phyloP scores from a whole-genome alignment of 306 rosid genomes.

The Acacia crassicarpa region DNA sequence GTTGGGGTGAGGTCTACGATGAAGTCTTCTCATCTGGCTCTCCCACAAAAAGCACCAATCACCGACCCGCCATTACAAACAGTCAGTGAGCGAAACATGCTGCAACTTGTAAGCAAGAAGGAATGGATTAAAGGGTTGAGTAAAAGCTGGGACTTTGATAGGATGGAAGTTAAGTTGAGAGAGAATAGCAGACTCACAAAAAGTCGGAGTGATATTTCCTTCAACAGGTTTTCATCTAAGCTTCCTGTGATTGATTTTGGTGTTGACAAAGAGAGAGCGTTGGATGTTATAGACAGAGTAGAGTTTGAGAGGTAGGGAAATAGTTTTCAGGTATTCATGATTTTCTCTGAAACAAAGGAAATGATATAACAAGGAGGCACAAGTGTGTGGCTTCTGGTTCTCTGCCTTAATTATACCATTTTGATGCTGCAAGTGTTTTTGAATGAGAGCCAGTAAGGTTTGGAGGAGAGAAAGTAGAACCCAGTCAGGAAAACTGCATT shows the following conservation, averaged over 20 bases:
- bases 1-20: conserved; percentile 36
- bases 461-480: background rate
- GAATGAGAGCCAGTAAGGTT: background rate
- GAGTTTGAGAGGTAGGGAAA: conserved; percentile 40
- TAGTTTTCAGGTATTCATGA: conserved; percentile 15
- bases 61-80: conserved; percentile 27
- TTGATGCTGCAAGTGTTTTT: background rate
- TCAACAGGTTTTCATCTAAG: conserved; percentile 51
- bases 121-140: conserved; percentile 45
- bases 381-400: background rate
- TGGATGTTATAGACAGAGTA: conserved; percentile 61
- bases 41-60: conserved; percentile 23
- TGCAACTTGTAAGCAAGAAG: conserved; percentile 50
- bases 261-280: conserved; percentile 55
- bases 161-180: conserved; percentile 31
- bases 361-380: background rate
- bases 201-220: conserved; percentile 52
- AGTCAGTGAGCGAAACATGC: conserved; percentile 55
- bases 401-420: background rate
- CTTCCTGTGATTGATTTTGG: conserved; percentile 55
- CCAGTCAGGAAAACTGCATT: background rate
- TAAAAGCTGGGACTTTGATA: conserved; percentile 64
- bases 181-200: conserved; percentile 39
- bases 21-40: conserved; percentile 31
- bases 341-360: conserved; percentile 12